These are phyloP conservation scores for Curvularia lunata DNA, from an alignment of 2,329 filamentous ascomycete species.

Conservation along the genomic window DNA sequence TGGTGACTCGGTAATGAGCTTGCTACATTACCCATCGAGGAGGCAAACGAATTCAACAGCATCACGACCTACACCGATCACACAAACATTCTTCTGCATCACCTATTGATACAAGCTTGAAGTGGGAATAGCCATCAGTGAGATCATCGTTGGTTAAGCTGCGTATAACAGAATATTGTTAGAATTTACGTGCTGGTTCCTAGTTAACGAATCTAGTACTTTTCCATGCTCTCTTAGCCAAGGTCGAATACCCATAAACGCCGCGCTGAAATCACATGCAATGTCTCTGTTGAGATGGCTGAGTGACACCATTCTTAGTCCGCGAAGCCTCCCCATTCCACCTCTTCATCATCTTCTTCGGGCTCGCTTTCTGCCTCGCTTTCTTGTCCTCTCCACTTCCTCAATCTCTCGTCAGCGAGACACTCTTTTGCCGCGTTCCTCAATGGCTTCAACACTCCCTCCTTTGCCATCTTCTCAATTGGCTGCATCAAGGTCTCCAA, in stretches of 20 bases:
- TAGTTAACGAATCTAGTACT: neutral
- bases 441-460: conserved; percentile 72
- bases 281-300: conserved; percentile 10
- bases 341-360: conserved; percentile 59
- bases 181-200: neutral
- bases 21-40: too few relatives aligned
- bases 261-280: conserved; percentile 23
- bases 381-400: conserved; percentile 60
- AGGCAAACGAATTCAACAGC: too few relatives aligned
- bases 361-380: conserved; percentile 49
- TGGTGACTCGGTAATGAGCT: too few relatives aligned
- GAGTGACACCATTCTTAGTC: conserved; percentile 54
- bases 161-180: neutral
- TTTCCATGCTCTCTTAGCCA: conserved; percentile 6
- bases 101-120: too few relatives aligned
- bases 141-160: too few relatives aligned
- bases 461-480: conserved; percentile 62
- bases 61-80: too few relatives aligned
- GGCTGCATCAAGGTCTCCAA: conserved; percentile 61
- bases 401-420: conserved; percentile 75
- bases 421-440: conserved; percentile 72
- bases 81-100: too few relatives aligned
- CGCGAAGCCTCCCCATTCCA: conserved; percentile 73
- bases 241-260: conserved; percentile 14
- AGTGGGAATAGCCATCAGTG: too few relatives aligned